Evolutionary conservation across 306 rosid genomes (phyloP).

Genomic region (Medicago ruthenica): DNA sequence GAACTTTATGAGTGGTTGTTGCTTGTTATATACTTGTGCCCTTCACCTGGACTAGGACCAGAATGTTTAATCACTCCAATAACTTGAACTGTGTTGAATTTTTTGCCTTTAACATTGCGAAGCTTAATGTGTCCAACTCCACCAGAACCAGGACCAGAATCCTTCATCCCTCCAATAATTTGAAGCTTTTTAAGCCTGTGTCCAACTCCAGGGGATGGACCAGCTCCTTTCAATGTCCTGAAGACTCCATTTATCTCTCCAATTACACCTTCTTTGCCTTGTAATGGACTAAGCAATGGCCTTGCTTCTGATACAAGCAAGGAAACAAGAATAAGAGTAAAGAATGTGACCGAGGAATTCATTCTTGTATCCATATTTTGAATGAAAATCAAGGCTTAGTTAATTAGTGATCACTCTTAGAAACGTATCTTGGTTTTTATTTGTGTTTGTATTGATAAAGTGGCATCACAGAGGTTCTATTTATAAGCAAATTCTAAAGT

Average conservation of each 20-base stretch:
- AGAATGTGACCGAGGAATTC: slow-evolving; percentile 36
- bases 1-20: background rate
- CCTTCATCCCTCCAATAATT: slow-evolving; percentile 32
- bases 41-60: slow-evolving; percentile 62
- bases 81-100: too few relatives aligned
- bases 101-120: too few relatives aligned
- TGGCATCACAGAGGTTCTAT: slow-evolving; percentile 44
- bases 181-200: slow-evolving; percentile 39
- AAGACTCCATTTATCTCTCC: slow-evolving; percentile 35
- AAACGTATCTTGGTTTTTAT: background rate
- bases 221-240: slow-evolving; percentile 41
- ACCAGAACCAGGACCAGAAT: slow-evolving; percentile 60
- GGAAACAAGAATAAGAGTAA: slow-evolving; percentile 33
- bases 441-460: slow-evolving; percentile 39
- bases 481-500: slow-evolving; percentile 44
- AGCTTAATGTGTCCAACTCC: slow-evolving; percentile 41
- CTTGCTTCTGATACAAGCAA: slow-evolving; percentile 50
- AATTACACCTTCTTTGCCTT: background rate
- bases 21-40: slow-evolving; percentile 36
- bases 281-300: slow-evolving; percentile 30
- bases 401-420: background rate
- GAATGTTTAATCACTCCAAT: slow-evolving; percentile 25
- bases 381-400: slow-evolving; percentile 20
- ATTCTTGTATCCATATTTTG: slow-evolving; percentile 57
- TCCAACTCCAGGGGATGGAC: slow-evolving; percentile 56